Percentiles rank a stretch among this genome's conserved stretches.
phyloP scores from a whole-genome alignment of 805 yeast genomes.

The Kregervanrija fluxuum region DNA sequence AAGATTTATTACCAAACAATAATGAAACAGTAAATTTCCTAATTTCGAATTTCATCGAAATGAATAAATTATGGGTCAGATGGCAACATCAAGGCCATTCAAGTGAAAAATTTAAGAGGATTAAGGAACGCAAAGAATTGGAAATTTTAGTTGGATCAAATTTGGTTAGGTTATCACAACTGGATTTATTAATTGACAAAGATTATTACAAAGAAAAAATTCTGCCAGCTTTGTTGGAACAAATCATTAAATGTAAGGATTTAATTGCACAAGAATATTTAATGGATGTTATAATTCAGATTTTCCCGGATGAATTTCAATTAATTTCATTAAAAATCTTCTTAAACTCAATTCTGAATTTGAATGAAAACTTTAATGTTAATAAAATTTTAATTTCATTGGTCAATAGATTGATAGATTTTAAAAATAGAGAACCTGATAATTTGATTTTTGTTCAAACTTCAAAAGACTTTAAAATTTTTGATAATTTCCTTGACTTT shows the following conservation, averaged over 20 bases:
- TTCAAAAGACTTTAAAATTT: conserved; percentile 30
- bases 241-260: conserved; percentile 87
- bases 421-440: conserved; percentile 34
- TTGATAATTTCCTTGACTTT: conserved; percentile 61
- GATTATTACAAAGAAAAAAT: conserved; percentile 42
- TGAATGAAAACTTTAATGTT: conserved; percentile 66
- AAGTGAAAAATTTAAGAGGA: conserved; percentile 67
- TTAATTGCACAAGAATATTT: conserved; percentile 87
- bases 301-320: conserved; percentile 91
- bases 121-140: conserved; percentile 76
- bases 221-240: conserved; percentile 78
- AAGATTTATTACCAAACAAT: conserved; percentile 47
- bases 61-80: conserved; percentile 97
- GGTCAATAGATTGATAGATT: conserved; percentile 62
- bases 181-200: conserved; percentile 59
- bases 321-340: conserved; percentile 62
- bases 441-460: conserved; percentile 12
- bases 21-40: conserved; percentile 50
- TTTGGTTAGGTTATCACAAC: conserved; percentile 79
- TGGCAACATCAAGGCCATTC: conserved; percentile 94
- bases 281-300: conserved; percentile 86
- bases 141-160: conserved; percentile 91
- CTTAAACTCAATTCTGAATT: conserved; percentile 54
- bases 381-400: conserved; percentile 61
- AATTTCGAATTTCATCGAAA: conserved; percentile 83